Evolutionary conservation across 495 filamentous ascomycete genomes (phyloP), one percentile per base, ranked within the genome.

Genomic region (Annulohypoxylon maeteangense): DNA sequence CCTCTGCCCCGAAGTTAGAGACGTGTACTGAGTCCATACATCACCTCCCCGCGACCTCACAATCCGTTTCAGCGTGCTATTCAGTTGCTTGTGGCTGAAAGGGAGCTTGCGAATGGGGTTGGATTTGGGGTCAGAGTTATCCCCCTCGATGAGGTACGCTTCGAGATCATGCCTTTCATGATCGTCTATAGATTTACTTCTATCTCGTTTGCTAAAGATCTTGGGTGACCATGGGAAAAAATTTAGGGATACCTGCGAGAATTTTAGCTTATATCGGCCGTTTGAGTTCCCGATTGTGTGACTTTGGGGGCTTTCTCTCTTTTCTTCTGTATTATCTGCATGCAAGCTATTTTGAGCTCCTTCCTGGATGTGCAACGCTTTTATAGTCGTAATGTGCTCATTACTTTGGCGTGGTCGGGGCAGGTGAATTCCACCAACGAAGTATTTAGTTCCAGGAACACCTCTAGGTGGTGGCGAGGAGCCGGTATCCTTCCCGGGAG

Each of bases 121-220:
- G 2, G 48, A 40, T 14, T n/a, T 25, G n/a, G 38, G 22, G n/a
- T 18, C 0, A 11, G 40, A 42, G 23, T 18, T 16, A 34, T 61
- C 54, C 2, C 8, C 8, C 12, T 70, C 68, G 47, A 70, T 48
- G n/a, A 70, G 40, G 22, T 65, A 70, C 0, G 55, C 62, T 8
- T 65, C 68, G 14, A 71, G 48, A 32, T 70, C 62, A 18, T 56
- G 8, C 27, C 47, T 65, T 20, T 59, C 23, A 32, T 38, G 45
- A 34, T 47, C 18, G 10, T n/a, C 14, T 1, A 1, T 16, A 16
- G 0, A 14, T 23, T 20, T 51, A 1, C 40, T n/a, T 18, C 14
- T n/a, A 20, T 8, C 4, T 27, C 34, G 60, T 8, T n/a, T 59
- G 7, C 44, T 8, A 23, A 69, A 59, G 14, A 69, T 3, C 7